phyloP scores from a whole-genome alignment of 257 asterid genomes.

The Ajuga chamaepitys region DNA sequence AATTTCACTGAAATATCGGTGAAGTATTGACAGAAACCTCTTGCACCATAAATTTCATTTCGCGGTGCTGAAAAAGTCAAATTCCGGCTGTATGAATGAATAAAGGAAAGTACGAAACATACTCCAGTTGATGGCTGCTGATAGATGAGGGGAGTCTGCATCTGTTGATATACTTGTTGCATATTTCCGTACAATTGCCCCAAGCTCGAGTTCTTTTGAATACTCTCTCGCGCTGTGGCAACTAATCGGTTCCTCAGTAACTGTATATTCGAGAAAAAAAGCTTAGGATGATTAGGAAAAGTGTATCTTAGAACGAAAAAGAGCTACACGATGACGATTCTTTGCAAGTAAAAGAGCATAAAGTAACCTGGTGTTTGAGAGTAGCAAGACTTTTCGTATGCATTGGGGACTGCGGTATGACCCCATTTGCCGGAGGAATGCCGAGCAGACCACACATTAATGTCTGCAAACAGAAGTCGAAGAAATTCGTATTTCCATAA shows the following conservation, averaged over 20 bases:
- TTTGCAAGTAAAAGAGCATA: not conserved
- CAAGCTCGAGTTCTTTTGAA: slow-evolving; percentile 62
- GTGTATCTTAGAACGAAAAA: too few species aligned
- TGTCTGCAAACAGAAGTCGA: slow-evolving; percentile 30
- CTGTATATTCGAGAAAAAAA: slow-evolving; percentile 27
- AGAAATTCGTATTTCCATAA: not conserved
- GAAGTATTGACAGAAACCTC: too few species aligned
- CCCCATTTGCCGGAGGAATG: slow-evolving; percentile 89
- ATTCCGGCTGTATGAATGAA: too few species aligned
- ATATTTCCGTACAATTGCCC: slow-evolving; percentile 74
- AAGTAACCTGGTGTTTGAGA: slow-evolving; percentile 77
- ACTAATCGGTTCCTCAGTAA: slow-evolving; percentile 70
- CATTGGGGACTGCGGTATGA: slow-evolving; percentile 94
- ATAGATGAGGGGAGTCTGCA: slow-evolving; percentile 85
- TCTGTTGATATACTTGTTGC: slow-evolving; percentile 83
- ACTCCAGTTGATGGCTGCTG: slow-evolving; percentile 59
- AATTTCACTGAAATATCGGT: too few species aligned
- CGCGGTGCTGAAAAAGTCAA: too few species aligned
- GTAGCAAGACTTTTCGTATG: slow-evolving; percentile 84
- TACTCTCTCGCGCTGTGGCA: slow-evolving; percentile 59
- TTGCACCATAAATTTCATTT: too few species aligned
- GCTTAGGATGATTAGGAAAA: not conserved
- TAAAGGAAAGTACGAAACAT: slow-evolving; percentile 22
- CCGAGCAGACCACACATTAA: slow-evolving; percentile 84
- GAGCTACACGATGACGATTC: not conserved